Evolutionary conservation across 2,329 filamentous ascomycete genomes (phyloP), one percentile per base, ranked within the genome.

Genomic region (Trichophyton benhamiae): DNA sequence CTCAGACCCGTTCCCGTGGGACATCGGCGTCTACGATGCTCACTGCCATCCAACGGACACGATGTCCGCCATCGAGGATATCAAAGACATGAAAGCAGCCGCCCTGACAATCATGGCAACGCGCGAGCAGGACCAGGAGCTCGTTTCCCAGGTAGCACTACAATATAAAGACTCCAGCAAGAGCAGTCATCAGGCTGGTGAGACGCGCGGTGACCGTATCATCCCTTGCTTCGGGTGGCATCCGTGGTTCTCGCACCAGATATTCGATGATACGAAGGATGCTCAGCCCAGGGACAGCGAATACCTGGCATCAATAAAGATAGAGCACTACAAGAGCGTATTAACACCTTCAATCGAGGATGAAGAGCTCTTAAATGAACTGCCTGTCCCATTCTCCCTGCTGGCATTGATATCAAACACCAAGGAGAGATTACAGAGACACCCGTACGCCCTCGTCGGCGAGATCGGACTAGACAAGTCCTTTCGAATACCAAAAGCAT

Each of bases 31-130:
- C 55, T 84, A 79, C 65, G 84, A 87, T 68, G 83, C 83, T 33
- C 84, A 87, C 69, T 87, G 84, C 66, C 84, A 87, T 68, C 84
- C 84, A 6, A 87, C 84, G 52, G 84, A 86, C 69, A 85, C 82
- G 8, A 80, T 85, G 74, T 73, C 80, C 25, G 82, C 78, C 41
- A 75, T 85, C 61, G 67, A 76, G 22, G 72, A 75, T 15, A 83
- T 87, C 57, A 74, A 79, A 6, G 67, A 69, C 17, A 86, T 87
- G 83, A 80, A 79, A 66, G 78, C 82, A 1, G 77, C 75, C 48
- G 76, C 79, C 1, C 74, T 87, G 13, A 85, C 83, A 0, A 73
- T 85, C 55, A 86, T 87, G 84, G 79, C 83, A 8, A 86, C 84
- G 0, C 76, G 83, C 59, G 77, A 73, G 5, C 76, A 86, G 70